These are phyloP conservation scores for Isabelozyma rhagii DNA, from an alignment of 805 yeast genomes.

Conservation along the genomic window DNA sequence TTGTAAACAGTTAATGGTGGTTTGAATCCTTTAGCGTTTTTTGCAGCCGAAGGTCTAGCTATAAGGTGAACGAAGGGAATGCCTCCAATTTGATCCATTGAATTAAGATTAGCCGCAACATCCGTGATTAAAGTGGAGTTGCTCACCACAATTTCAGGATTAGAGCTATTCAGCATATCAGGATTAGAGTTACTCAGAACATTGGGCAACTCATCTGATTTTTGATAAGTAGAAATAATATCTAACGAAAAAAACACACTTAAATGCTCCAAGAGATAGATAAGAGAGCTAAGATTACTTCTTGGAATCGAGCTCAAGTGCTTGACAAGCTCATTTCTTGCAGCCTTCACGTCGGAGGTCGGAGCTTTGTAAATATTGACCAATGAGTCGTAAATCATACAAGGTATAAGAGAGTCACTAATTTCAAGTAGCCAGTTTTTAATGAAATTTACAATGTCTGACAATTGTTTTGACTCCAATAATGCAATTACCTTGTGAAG, in stretches of 20 bases:
- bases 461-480: slow-evolving; percentile 4
- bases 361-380: slow-evolving; percentile 13
- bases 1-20: slow-evolving; percentile 33
- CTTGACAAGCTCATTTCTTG: slow-evolving; percentile 17
- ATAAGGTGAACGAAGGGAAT: slow-evolving; percentile 40
- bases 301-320: slow-evolving; percentile 33
- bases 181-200: no score
- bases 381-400: slow-evolving; percentile 34
- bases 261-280: slow-evolving; percentile 35
- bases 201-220: slow-evolving; percentile 18
- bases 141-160: slow-evolving; percentile 9
- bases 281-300: slow-evolving; percentile 35
- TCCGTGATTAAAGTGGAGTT: slow-evolving; percentile 3
- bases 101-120: slow-evolving; percentile 19
- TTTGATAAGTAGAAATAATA: slow-evolving; percentile 21
- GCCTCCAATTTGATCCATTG: slow-evolving; percentile 34
- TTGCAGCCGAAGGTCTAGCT: slow-evolving; percentile 37
- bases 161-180: no score
- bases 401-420: slow-evolving; percentile 40
- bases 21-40: slow-evolving; percentile 33
- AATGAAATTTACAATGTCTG: slow-evolving; percentile 25
- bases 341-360: slow-evolving; percentile 3
- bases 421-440: slow-evolving; percentile 41
- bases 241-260: slow-evolving; percentile 18
- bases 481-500: slow-evolving; percentile 12